Evolutionary conservation across 2,329 filamentous ascomycete species (phyloP), one percentile per base, ranked within the genome.

Genomic region (Pestalotiopsis sp.): DNA sequence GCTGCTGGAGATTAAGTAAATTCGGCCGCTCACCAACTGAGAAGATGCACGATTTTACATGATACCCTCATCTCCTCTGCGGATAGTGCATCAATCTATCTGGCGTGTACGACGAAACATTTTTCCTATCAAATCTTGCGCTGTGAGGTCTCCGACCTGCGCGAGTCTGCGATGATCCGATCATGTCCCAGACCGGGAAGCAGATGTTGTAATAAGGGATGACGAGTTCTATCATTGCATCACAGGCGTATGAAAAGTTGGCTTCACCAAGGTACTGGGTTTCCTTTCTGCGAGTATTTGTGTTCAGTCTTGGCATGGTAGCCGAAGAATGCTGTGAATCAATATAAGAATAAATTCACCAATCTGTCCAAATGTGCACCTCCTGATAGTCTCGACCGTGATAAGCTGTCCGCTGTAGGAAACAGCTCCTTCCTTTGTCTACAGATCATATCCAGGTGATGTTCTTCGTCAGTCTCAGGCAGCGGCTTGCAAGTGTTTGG

Each of bases 1-100:
- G 87, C 86, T 95, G 67, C 84, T 95, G 67, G 91, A 92, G 82
- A 93, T 94, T 83, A 94, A 94, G 86, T 95, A 91, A 86, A 61
- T 45, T 36, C 20, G n/a, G 7, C 27, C 23, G 61, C 14, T 20
- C 25, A 5, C 39, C 23, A 14, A 14, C n/a, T 58, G 63, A 25
- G 38, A 25, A 20, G 57, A n/a, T 39, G 20, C 13, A 31, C 38
- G 56, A 65, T 59, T 64, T 36, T 36, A 31, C 23, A 38, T 23
- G 17, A 31, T 67, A n/a, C 49, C 66, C 25, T 38, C 27, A 69
- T 72, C 72, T 67, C 70, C 69, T 66, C 45, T 52, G 45, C 45
- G 11, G 45, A 67, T 64, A 72, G 71, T 71, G 71, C 71, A 76
- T 76, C 73, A 7, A 36, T 72, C 74, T 72, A 71, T 70, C 65